Base-by-base conservation (phyloP, 352 stramenopile species). In the Pythium aristosporum region DNA sequence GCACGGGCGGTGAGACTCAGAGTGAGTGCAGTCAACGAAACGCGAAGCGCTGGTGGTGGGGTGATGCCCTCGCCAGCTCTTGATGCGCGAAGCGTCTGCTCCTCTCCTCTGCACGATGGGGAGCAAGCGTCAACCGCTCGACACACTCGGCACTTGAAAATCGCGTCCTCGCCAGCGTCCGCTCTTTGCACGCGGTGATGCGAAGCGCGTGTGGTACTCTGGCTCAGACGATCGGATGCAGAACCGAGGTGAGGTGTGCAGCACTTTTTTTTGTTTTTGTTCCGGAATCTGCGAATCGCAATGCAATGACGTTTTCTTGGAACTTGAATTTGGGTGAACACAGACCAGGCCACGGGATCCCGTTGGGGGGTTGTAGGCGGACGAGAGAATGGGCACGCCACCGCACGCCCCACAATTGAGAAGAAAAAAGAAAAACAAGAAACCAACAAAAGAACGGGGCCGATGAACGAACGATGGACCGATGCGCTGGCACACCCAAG, bases 121-220 rank as follows among this genome's bases (percentile, higher is more conserved):
- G 34, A 39, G 32, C 23, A 49, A 64, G 30, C 49, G 48, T 44
- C 57, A 64, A 64, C 36, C 10, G n/a, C 39, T 41, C 58, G 36
- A 55, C 57, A 57, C 56, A 48, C 57, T 36, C 41, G 9, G 53
- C 39, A 20, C 41, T 39, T 49, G 39, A 15, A 30, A 30, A 36
- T 62, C 55, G 55, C 51, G 56, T 23, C 41, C 54, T 44, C 47
- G 46, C 47, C 20, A 5, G 21, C 20, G 61, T 63, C 52, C 53
- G 61, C 53, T 68, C 61, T 63, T 51, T 68, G 61, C 61, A 43
- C 61, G n/a, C 25, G 49, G 36, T 25, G 61, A 62, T 68, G 61
- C 61, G 61, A 68, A 53, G 62, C 61, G 53, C 20, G 49, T 63
- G 53, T 68, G 61, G 47, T 52, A 23, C 18, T 21, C 21, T n/a